Evolutionary conservation across 495 filamentous ascomycete species (phyloP), one percentile per base, ranked within the genome.

Genomic region (Geoglossum glabrum): DNA sequence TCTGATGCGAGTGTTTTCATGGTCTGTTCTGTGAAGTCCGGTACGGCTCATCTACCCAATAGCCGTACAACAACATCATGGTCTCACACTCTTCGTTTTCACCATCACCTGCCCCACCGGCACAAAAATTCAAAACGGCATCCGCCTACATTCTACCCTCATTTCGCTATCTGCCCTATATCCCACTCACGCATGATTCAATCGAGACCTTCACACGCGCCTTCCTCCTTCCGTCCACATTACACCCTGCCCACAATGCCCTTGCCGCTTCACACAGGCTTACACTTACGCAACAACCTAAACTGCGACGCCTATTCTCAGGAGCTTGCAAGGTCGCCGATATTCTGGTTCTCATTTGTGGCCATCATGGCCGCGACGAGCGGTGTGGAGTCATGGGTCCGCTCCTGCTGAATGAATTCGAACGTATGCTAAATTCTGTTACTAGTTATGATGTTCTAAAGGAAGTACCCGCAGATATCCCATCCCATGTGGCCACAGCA

Each of bases 351-450:
- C 67, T 95, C 6, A 84, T 97, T 25, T 97, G 90, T 62, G 85
- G 87, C 0, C 90, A 97, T 64, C 82, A 79, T 10, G 78, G 80
- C 11, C 73, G 90, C 10, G 90, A 97, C 65, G 66, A 67, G 65
- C 77, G 90, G 47, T 97, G 90, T 61, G 90, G 90, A 0, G 65
- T 85, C 11, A 74, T 89, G 61, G 90, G 86, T 0, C 88, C 87
- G 0, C 63, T 85, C 7, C 69, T 97, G 23, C 70, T 76, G 52
- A 67, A 62, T 1, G 81, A 90, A 63, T 95, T 97, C 60, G 73
- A 77, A 64, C 68, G 2, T 57, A 57, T 0, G 10, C 46, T 50
- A 25, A 28, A 9, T 15, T 25, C 46, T 28, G 13, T 25, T 23
- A 9, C 7, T 8, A 8, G 11, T 25, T 50, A 3, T 17, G 46